Evolutionary conservation across 2,329 filamentous ascomycete genomes (phyloP), one percentile per base, ranked within the genome.

Genomic region (Paecilomyces formosus): DNA sequence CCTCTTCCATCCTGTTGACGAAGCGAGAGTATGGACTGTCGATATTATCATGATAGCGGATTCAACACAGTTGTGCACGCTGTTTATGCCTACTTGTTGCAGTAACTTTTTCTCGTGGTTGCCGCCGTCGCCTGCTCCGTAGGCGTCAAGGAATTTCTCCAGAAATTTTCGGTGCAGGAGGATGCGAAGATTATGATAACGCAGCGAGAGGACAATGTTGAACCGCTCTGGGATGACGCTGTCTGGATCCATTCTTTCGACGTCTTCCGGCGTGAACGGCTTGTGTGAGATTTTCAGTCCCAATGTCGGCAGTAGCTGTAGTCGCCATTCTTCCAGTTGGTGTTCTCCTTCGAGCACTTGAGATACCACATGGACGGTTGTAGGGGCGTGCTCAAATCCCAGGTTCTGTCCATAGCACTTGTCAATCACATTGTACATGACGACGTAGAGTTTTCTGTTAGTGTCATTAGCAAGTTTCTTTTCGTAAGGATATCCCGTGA

Each of bases 361-460:
- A 0, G 74, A 68, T 2, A 74, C 66, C 0, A 68, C 67, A 9
- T 70, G 66, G 8, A 67, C 57, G 1, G 68, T 65, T 2, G 62
- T 65, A 1, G 65, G 60, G 1, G 64, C 58, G 0, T 58, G 51
- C 8, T 68, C 71, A 28, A 68, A 72, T 5, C 74, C 78, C 1
- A 81, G 66, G 53, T 81, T 81, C 55, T 73, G 72, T 8, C 72
- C 77, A 57, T 80, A 81, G 9, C 76, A 67, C 0, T 64, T 63
- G 26, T 79, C 74, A 9, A 81, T 68, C 8, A 77, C 66, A 11
- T 68, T 64, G 50, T 64, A 66, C 30, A 72, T 64, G 6, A 68
- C 61, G 50, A 67, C 67, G 55, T 75, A 72, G 1, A 73, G 58
- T 18, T 66, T 66, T 30, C 68, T 70, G 15, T 7, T 7, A 12